Conservation (phyloP, 345 rosid species). For the Balakata baccata region DNA sequence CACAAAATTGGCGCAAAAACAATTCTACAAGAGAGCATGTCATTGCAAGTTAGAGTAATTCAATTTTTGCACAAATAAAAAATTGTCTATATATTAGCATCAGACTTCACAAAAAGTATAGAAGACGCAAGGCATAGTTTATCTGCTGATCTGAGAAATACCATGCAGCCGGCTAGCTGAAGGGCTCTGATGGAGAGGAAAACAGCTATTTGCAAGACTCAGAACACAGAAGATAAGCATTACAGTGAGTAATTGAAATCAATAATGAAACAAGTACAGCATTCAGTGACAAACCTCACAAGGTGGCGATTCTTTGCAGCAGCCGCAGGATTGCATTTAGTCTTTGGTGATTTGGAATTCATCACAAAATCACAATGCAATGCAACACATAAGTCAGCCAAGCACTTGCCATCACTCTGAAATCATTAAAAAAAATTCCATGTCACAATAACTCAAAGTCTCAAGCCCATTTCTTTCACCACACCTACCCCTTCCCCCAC, state of each 20-base stretch:
- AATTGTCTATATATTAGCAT: constrained; percentile 4
- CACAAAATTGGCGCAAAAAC: constrained; percentile 87
- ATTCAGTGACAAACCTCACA: constrained; percentile 63
- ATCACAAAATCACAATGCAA: constrained; percentile 80
- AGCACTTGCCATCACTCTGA: constrained; percentile 75
- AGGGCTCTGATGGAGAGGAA: constrained; percentile 69
- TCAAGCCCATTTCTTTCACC: neutral
- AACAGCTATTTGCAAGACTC: constrained; percentile 89
- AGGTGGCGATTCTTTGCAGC: constrained; percentile 73
- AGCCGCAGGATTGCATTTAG: constrained; percentile 90
- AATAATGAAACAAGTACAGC: constrained; percentile 1
- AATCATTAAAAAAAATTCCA: constrained; percentile 23
- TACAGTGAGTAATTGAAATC: constrained; percentile 5
- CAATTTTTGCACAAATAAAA: constrained; percentile 10
- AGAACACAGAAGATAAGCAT: constrained; percentile 30
- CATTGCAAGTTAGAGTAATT: constrained; percentile 18
- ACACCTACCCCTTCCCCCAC: no score
- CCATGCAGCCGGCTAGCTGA: constrained; percentile 88
- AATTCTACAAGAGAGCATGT: constrained; percentile 46
- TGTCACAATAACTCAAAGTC: neutral
- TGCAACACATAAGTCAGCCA: constrained; percentile 93
- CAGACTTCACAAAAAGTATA: neutral
- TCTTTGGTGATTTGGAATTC: constrained; percentile 53
- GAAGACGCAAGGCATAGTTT: constrained; percentile 1
- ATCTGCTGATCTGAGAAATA: constrained; percentile 26